Base-by-base conservation (phyloP, 257 asterid species). In the Solanum clarkiae region DNA sequence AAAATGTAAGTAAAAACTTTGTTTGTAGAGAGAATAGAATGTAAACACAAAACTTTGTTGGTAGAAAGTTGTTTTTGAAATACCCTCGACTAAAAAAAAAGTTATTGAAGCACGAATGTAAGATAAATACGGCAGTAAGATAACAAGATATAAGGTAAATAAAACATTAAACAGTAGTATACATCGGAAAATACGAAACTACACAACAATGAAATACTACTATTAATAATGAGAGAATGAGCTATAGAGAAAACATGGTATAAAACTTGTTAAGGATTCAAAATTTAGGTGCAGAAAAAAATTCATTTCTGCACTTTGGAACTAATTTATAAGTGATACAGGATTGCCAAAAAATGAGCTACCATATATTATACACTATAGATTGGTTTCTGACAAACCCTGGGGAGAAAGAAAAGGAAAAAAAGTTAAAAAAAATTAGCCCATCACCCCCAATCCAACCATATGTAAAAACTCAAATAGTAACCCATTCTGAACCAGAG, bases 401-500 rank as follows among this genome's bases (percentile, higher is more conserved):
- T 7, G 56, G 42, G 45, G 62, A 17, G 56, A 69, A 70, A 18
- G 51, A 70, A 59, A 44, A 45, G 17, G 32, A 44, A 53, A 17
- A 54, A 7, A 54, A 84, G 9, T 18, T 49, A 32, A 32, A 29
- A 29, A 12, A 51, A 7, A 12, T 13, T 2, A 17, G 49, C 56
- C 8, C 70, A 0, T 4, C 56, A 4, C 17, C 56, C 56, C 59
- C 14, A 11, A 10, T 6, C 59, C 20, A 54, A 55, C 3, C 0
- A 69, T 0, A 5, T 32, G 36, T 32, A 42, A 22, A 14, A 12
- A 74, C 88, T 81, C 84, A 36, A 84, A 26, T 6, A 42, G 44
- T 36, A 63, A 86, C 44, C 69, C 57, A 84, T 92, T 91, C 96
- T 86, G 92, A 94, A 92, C 98, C 95, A 84, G 84, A 87, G 95